These are phyloP conservation scores for Xylaria grammica DNA, from an alignment of 495 filamentous ascomycete genomes.

Conservation along the genomic window DNA sequence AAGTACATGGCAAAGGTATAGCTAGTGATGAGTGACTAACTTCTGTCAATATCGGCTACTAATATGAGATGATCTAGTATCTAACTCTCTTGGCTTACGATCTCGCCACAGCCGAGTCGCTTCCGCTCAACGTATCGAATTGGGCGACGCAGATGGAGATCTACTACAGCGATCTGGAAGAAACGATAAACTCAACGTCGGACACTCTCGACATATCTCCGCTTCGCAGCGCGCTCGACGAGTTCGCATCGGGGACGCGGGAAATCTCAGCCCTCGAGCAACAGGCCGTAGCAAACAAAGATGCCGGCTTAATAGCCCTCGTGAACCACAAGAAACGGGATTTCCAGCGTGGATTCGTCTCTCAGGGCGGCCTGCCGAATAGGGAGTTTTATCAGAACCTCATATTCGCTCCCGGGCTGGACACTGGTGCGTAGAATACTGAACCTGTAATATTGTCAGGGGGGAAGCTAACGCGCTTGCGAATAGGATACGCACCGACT, in stretches of 20 bases:
- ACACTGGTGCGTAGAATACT: slow-evolving; percentile 34
- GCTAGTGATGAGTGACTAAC: slow-evolving; percentile 18
- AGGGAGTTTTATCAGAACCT: slow-evolving; percentile 87
- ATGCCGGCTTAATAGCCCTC: slow-evolving; percentile 64
- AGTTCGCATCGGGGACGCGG: slow-evolving; percentile 58
- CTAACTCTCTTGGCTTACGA: slow-evolving; percentile 75
- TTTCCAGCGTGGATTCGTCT: slow-evolving; percentile 79
- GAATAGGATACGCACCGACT: slow-evolving; percentile 40
- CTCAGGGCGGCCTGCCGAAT: slow-evolving; percentile 75
- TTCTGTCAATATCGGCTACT: background rate
- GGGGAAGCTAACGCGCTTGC: background rate
- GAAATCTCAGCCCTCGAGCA: slow-evolving; percentile 61
- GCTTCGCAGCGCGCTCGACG: slow-evolving; percentile 45
- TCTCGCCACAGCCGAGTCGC: slow-evolving; percentile 71
- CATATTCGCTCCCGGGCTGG: slow-evolving; percentile 72
- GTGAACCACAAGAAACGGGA: slow-evolving; percentile 68
- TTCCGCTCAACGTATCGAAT: slow-evolving; percentile 74
- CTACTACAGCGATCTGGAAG: slow-evolving; percentile 63
- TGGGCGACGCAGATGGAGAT: slow-evolving; percentile 66
- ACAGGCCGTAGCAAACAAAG: slow-evolving; percentile 67
- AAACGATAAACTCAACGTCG: slow-evolving; percentile 54
- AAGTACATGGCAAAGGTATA: slow-evolving; percentile 62
- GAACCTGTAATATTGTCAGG: background rate
- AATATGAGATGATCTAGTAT: slow-evolving; percentile 49
- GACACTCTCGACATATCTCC: slow-evolving; percentile 43